phyloP scores from a whole-genome alignment of 1,284 basidiomycete genomes.

The Calocybe gambosa region DNA sequence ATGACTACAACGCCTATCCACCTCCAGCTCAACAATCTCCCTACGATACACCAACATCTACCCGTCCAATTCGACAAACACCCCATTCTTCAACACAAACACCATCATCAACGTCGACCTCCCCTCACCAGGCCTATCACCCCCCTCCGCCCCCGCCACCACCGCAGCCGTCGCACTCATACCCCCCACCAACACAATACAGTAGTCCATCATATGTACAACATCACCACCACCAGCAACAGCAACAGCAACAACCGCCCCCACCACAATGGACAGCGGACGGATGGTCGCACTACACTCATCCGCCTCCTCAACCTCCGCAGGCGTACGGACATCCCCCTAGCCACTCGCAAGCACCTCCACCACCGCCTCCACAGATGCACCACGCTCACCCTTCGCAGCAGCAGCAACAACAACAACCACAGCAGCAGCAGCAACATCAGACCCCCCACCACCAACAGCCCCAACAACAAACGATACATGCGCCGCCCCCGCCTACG shows the following conservation, averaged over 20 bases:
- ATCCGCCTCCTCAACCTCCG: constrained; percentile 20
- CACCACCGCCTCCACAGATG: neutral
- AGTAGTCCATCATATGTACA: constrained; percentile 20
- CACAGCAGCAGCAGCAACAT: constrained; percentile 1
- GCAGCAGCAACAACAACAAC: constrained; percentile 3
- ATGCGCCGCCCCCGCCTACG: neutral
- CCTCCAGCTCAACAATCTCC: constrained; percentile 14
- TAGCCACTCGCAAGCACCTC: constrained; percentile 11
- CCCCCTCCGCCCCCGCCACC: too few species aligned
- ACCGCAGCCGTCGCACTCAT: neutral
- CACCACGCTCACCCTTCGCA: constrained; percentile 4
- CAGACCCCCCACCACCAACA: neutral
- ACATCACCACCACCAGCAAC: too few species aligned
- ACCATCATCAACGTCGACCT: constrained; percentile 10
- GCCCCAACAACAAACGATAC: neutral
- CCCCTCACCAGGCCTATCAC: constrained; percentile 20
- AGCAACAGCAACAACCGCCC: constrained; percentile 18
- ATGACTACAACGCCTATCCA: constrained; percentile 42
- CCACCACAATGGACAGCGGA: constrained; percentile 17
- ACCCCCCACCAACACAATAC: constrained; percentile 19
- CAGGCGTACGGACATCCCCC: neutral
- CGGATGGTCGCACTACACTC: constrained; percentile 24
- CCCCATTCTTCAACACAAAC: neutral
- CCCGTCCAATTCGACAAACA: constrained; percentile 9
- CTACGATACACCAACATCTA: constrained; percentile 13